These are phyloP conservation scores for Macrolepiota dolichaula DNA, from an alignment of 768 basidiomycete species.

Conservation along the genomic window DNA sequence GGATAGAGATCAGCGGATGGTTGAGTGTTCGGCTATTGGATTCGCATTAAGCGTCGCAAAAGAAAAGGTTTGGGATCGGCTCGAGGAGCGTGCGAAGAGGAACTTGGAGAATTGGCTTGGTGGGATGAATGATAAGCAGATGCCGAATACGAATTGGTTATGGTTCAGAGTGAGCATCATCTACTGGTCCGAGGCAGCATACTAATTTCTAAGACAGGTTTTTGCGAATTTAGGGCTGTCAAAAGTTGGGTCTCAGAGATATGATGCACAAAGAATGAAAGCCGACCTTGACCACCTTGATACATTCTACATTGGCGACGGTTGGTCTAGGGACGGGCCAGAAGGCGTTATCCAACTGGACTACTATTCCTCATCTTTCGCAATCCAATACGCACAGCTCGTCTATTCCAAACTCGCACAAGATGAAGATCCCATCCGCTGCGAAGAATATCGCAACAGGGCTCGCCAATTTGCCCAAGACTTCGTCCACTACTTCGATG, in stretches of 20 bases:
- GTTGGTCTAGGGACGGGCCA: conserved; percentile 78
- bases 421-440: conserved; percentile 58
- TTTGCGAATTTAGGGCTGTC: conserved; percentile 74
- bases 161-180: conserved; percentile 63
- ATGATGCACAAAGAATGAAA: conserved; percentile 60
- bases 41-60: conserved; percentile 66
- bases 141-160: conserved; percentile 84
- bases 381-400: conserved; percentile 73
- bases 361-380: conserved; percentile 78
- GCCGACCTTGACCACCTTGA: conserved; percentile 74
- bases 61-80: conserved; percentile 61
- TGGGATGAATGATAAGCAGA: conserved; percentile 77
- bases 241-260: conserved; percentile 55
- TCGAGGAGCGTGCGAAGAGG: conserved; percentile 48
- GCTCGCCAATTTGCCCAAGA: conserved; percentile 63
- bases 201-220: conserved; percentile 34
- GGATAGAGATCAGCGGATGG: conserved; percentile 79
- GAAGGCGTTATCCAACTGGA: conserved; percentile 77
- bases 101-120: conserved; percentile 67
- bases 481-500: conserved; percentile 74
- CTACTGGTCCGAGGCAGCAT: neutral
- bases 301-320: conserved; percentile 73
- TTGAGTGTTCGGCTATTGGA: conserved; percentile 75
- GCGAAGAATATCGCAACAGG: conserved; percentile 61
- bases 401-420: conserved; percentile 66